Conservation (phyloP, 768 basidiomycete genomes). For the Mycena vulgaris region DNA sequence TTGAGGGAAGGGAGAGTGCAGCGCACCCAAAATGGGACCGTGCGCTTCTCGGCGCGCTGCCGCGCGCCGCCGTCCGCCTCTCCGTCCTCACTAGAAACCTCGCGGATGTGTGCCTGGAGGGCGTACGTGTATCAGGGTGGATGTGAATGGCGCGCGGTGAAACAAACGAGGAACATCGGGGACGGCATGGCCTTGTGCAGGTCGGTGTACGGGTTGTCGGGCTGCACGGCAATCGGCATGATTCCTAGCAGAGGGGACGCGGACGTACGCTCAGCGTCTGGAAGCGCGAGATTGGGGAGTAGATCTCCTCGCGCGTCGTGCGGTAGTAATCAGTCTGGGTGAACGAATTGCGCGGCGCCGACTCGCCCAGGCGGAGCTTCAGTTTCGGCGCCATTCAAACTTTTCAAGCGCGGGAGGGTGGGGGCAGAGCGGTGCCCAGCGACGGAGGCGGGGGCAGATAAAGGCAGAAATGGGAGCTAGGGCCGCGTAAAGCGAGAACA, state of each 20-base stretch:
- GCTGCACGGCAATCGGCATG: neutral
- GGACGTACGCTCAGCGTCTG: constrained; percentile 12
- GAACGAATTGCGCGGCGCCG: constrained; percentile 32
- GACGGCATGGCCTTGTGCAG: neutral
- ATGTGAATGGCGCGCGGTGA: neutral
- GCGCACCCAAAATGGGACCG: constrained; percentile 4
- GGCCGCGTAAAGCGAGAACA: neutral
- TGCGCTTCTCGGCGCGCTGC: neutral
- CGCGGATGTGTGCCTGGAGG: constrained; percentile 7
- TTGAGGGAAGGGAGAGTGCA: neutral
- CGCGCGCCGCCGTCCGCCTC: neutral
- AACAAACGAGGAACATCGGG: constrained; percentile 13
- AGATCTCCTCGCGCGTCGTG: constrained; percentile 21
- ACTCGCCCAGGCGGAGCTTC: neutral
- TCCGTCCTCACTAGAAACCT: neutral
- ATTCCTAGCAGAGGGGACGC: neutral
- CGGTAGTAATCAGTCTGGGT: constrained; percentile 32
- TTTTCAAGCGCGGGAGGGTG: neutral
- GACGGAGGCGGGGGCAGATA: neutral
- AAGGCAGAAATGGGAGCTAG: neutral
- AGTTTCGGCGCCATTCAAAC: constrained; percentile 8
- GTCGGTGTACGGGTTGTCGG: constrained; percentile 10
- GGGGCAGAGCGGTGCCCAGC: neutral
- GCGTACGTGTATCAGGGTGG: neutral
- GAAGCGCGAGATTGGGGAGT: constrained; percentile 28